These are phyloP conservation scores for Zoysia matrella DNA, from an alignment of 202 grass and related monocot species.

Conservation along the genomic window DNA sequence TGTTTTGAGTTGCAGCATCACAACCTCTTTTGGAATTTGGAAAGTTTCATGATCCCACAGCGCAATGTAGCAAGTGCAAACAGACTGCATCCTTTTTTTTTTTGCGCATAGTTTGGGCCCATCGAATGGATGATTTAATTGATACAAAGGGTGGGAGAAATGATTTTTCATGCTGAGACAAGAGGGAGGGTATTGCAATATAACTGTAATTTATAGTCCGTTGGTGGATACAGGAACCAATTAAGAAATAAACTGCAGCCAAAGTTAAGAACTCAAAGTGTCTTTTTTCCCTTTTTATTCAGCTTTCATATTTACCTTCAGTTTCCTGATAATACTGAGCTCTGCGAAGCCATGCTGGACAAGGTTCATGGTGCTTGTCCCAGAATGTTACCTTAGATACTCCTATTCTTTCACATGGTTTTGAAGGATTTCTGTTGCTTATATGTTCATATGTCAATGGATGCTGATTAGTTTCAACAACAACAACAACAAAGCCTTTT, in stretches of 20 bases:
- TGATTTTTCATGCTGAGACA: background rate
- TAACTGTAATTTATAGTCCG: background rate
- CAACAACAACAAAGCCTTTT: too few relatives aligned
- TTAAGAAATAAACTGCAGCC: conserved; percentile 18
- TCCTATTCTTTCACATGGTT: conserved; percentile 27
- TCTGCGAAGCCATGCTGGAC: conserved; percentile 15
- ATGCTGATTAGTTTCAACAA: conserved; percentile 4
- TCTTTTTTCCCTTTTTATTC: background rate
- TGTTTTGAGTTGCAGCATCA: conserved; percentile 18
- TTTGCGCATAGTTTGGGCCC: background rate
- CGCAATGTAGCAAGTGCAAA: background rate
- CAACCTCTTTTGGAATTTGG: background rate
- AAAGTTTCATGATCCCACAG: background rate
- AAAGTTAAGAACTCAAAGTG: background rate
- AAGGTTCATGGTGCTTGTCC: background rate
- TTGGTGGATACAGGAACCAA: background rate
- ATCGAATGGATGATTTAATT: conserved; percentile 13
- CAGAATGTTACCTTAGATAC: conserved; percentile 13
- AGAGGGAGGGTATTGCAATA: conserved; percentile 6
- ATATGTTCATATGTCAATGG: conserved; percentile 12
- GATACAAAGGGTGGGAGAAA: background rate
- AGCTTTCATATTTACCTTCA: conserved; percentile 14
- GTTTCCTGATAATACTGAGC: conserved; percentile 22
- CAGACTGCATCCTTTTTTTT: background rate
- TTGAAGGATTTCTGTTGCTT: conserved; percentile 10